Evolutionary conservation across 208 protist species (phyloP).

Genomic region (Leishmania gerbilli): DNA sequence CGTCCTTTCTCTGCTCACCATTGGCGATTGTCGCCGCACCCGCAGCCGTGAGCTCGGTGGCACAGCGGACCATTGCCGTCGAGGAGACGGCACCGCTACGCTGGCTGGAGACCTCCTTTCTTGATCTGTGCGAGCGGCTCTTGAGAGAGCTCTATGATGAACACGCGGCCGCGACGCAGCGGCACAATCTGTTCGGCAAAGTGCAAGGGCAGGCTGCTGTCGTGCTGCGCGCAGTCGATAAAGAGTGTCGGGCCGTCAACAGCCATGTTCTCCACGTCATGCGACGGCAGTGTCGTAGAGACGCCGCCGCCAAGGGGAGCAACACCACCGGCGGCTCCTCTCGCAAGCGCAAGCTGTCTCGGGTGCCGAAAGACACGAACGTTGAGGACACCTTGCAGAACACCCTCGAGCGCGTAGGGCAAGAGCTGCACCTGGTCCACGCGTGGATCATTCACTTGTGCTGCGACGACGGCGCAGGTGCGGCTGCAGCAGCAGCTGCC

Average conservation of each 20-base stretch:
- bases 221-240: constrained; percentile 21
- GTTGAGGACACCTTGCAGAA: constrained; percentile 34
- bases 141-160: constrained; percentile 6
- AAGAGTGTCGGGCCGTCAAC: constrained; percentile 5
- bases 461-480: not conserved
- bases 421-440: constrained; percentile 35
- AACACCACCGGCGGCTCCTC: not conserved
- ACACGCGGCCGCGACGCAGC: not conserved
- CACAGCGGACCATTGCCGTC: not conserved
- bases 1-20: constrained; percentile 10
- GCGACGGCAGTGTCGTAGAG: constrained; percentile 14
- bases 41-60: not conserved
- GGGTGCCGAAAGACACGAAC: not conserved
- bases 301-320: not conserved
- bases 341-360: constrained; percentile 7
- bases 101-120: constrained; percentile 30
- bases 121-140: constrained; percentile 19
- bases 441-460: constrained; percentile 25
- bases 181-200: not conserved
- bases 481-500: not conserved
- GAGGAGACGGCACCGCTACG: constrained; percentile 13
- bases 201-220: constrained; percentile 12
- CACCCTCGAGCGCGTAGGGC: constrained; percentile 27
- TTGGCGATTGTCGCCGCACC: constrained; percentile 12
- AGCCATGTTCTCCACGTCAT: constrained; percentile 8